These are phyloP conservation scores for Rhizophora mangle DNA, from an alignment of 345 rosid genomes.

Conservation along the genomic window DNA sequence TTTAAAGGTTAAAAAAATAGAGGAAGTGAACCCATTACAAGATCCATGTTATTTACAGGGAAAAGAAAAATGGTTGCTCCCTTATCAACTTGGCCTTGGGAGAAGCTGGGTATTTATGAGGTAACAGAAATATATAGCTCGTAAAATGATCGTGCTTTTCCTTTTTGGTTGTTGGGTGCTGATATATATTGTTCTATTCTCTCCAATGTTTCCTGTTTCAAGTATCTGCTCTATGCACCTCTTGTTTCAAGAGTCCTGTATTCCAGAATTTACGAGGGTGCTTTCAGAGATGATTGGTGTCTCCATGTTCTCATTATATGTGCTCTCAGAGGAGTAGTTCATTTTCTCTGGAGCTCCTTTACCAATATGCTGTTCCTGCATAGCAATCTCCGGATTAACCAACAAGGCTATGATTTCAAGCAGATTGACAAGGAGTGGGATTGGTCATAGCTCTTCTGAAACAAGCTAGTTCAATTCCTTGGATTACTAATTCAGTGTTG, in stretches of 20 bases:
- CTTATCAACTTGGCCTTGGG: conserved; percentile 91
- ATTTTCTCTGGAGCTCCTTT: conserved; percentile 42
- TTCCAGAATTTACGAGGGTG: conserved; percentile 44
- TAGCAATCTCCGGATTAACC: conserved; percentile 51
- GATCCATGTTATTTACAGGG: neutral
- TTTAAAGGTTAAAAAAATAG: neutral
- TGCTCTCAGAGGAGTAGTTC: conserved; percentile 36
- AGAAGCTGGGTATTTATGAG: conserved; percentile 68
- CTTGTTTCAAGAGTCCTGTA: conserved; percentile 51
- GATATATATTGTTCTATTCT: neutral
- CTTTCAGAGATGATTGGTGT: conserved; percentile 50
- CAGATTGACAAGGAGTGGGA: conserved; percentile 93
- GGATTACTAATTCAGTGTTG: neutral
- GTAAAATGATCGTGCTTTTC: neutral
- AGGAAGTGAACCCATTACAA: neutral
- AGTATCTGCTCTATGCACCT: conserved; percentile 85
- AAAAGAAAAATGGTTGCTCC: conserved; percentile 41
- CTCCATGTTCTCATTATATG: conserved; percentile 55
- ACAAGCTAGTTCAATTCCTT: neutral
- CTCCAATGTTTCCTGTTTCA: conserved; percentile 3
- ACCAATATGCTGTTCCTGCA: conserved; percentile 61
- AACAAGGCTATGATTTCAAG: conserved; percentile 72
- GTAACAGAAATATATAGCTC: conserved; percentile 26
- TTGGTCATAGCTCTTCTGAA: conserved; percentile 40
- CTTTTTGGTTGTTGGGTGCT: neutral